Percentiles rank a stretch among this genome's conserved stretches.
Conservation (phyloP, 202 grass and related monocot species). For the Carex arenaria region DNA sequence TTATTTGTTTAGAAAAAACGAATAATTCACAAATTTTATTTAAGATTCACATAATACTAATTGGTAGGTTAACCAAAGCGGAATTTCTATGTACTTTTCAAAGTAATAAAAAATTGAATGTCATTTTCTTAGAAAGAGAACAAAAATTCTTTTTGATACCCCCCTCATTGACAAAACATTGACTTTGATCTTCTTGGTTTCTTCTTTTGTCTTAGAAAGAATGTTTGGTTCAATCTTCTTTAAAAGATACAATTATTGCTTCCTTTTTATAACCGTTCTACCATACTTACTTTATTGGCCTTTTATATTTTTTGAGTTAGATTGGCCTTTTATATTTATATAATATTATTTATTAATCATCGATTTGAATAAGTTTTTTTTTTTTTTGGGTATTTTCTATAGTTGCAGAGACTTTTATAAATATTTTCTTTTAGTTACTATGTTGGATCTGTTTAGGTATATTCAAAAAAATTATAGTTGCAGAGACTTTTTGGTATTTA, state of each 20-base stretch:
- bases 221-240: not conserved
- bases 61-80: not conserved
- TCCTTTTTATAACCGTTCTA: not conserved
- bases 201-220: slow-evolving; percentile 2
- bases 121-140: slow-evolving; percentile 17
- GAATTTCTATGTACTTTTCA: not conserved
- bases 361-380: no score
- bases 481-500: no score
- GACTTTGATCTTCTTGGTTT: not conserved
- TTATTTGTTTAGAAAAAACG: no score
- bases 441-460: no score
- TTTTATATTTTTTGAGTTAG: not conserved
- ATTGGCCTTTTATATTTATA: not conserved
- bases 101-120: not conserved
- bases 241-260: slow-evolving; percentile 13
- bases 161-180: slow-evolving; percentile 9
- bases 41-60: no score
- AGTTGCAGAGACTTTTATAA: no score
- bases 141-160: slow-evolving; percentile 9
- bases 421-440: no score
- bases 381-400: no score
- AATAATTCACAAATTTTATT: no score
- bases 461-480: no score
- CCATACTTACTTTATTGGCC: not conserved
- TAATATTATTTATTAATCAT: not conserved